Conservation (phyloP, 805 yeast genomes). For the Pichia nakasei region DNA sequence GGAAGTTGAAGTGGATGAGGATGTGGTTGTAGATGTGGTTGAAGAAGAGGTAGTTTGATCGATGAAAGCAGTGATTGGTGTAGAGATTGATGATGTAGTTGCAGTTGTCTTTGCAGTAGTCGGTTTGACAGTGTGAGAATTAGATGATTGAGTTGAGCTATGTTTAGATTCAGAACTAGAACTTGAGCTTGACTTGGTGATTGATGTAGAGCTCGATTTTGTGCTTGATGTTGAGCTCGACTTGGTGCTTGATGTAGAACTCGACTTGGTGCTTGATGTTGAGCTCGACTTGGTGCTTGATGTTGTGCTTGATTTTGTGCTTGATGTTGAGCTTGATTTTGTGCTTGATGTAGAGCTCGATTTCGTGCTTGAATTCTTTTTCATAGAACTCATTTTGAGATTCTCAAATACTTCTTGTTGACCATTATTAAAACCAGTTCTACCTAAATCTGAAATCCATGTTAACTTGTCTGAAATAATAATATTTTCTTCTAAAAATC, state of each 20-base stretch:
- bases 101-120: neutral
- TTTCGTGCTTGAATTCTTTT: neutral
- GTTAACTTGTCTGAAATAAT: constrained; percentile 57
- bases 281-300: constrained; percentile 2
- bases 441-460: constrained; percentile 48
- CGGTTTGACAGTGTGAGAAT: too few relatives aligned
- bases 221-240: too few relatives aligned
- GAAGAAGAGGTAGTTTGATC: too few relatives aligned
- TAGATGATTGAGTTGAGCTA: too few relatives aligned
- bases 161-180: constrained; percentile 1
- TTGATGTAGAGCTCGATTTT: neutral
- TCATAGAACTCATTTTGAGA: neutral
- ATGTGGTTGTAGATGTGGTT: too few relatives aligned
- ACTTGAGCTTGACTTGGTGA: neutral
- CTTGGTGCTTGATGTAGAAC: neutral
- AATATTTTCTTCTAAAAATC: constrained; percentile 41
- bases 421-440: constrained; percentile 58
- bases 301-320: neutral
- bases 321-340: neutral
- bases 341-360: neutral
- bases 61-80: too few relatives aligned
- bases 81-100: too few relatives aligned
- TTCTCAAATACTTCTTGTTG: constrained; percentile 25
- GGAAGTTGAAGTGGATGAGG: neutral
- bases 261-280: neutral